Evolutionary conservation across 768 basidiomycete species (phyloP).

Genomic region (Naematelia aurantialba): DNA sequence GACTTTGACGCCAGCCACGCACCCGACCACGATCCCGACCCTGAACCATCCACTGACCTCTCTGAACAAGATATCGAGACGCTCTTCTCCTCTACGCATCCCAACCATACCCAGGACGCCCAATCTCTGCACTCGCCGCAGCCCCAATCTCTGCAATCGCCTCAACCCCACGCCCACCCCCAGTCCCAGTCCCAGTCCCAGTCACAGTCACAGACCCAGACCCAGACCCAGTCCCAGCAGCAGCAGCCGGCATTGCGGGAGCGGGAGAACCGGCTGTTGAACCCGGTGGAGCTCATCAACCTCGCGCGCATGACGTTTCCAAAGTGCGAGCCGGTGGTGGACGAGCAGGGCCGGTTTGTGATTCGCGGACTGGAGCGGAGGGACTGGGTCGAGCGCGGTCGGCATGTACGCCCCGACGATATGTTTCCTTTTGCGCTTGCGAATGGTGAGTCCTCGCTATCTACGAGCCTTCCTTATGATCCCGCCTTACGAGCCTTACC

Average conservation of each 20-base stretch:
- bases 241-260: too few species aligned
- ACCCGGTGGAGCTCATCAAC: slow-evolving; percentile 40
- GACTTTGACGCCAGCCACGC: not conserved
- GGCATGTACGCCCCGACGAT: slow-evolving; percentile 9
- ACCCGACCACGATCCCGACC: not conserved
- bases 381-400: slow-evolving; percentile 26
- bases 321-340: slow-evolving; percentile 31
- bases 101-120: not conserved
- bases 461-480: too few species aligned
- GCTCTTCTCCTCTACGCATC: not conserved
- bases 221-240: not conserved
- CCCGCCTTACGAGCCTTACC: too few species aligned
- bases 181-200: not conserved
- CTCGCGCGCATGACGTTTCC: slow-evolving; percentile 40
- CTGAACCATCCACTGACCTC: not conserved
- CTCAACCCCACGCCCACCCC: not conserved
- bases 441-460: slow-evolving; percentile 5
- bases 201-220: not conserved
- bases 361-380: slow-evolving; percentile 34
- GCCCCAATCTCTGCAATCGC: not conserved
- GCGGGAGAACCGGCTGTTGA: slow-evolving; percentile 28
- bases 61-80: slow-evolving; percentile 6
- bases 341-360: slow-evolving; percentile 34
- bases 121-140: not conserved
- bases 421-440: slow-evolving; percentile 40